These are phyloP conservation scores for Boechera stricta DNA, from an alignment of 345 rosid species.

Conservation along the genomic window DNA sequence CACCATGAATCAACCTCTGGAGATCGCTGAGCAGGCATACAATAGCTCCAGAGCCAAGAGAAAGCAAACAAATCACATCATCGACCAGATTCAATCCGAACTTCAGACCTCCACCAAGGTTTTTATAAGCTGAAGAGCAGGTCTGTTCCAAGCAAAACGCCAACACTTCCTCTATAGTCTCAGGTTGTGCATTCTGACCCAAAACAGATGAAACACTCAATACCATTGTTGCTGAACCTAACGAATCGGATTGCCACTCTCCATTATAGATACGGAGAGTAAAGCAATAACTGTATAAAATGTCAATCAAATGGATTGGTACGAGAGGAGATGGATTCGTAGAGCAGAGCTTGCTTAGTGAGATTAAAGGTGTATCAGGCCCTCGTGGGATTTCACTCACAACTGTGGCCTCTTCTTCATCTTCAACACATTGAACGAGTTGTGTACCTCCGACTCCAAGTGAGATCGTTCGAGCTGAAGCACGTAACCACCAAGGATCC, in stretches of 20 bases:
- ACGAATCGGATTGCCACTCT: slow-evolving; percentile 76
- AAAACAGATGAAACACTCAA: slow-evolving; percentile 69
- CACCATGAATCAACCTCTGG: slow-evolving; percentile 67
- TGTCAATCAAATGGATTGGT: slow-evolving; percentile 74
- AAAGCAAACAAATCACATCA: slow-evolving; percentile 59
- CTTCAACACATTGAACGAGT: slow-evolving; percentile 60
- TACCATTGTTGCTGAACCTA: slow-evolving; percentile 66
- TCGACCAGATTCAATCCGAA: slow-evolving; percentile 70
- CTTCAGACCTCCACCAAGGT: slow-evolving; percentile 71
- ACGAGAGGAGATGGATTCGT: slow-evolving; percentile 75
- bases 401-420: slow-evolving; percentile 31
- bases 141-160: slow-evolving; percentile 75
- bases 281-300: slow-evolving; percentile 78
- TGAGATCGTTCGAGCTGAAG: slow-evolving; percentile 64
- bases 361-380: slow-evolving; percentile 64
- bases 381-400: slow-evolving; percentile 69
- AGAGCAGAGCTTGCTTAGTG: slow-evolving; percentile 63
- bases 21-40: slow-evolving; percentile 77
- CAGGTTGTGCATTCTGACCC: slow-evolving; percentile 70
- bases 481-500: slow-evolving; percentile 97
- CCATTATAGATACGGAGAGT: slow-evolving; percentile 86
- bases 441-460: slow-evolving; percentile 67
- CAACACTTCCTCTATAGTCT: slow-evolving; percentile 64
- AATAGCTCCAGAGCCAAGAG: slow-evolving; percentile 63
- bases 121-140: slow-evolving; percentile 73